Evolutionary conservation across 1,284 basidiomycete genomes (phyloP), one percentile per base, ranked within the genome.

Genomic region (Coriolopsis trogii): DNA sequence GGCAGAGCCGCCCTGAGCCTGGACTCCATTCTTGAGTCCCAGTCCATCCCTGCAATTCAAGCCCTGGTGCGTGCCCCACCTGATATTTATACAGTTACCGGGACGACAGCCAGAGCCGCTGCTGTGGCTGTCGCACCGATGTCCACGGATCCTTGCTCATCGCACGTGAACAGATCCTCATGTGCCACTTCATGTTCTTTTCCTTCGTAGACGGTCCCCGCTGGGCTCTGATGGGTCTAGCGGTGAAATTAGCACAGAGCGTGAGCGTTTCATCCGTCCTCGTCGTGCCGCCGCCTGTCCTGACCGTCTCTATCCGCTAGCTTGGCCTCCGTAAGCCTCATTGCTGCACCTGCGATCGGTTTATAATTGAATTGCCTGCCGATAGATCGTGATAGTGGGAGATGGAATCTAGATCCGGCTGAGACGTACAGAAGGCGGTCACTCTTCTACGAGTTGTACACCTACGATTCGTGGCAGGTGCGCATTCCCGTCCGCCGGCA

Each of bases 381-480:
- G n/a, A n/a, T n/a, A 75, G 86, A 89, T 69, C 80, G 86, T 43
- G 86, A 89, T 62, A 85, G 84, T 58, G 79, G 79, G 34, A 79
- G 79, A 64, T 89, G 85, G 85, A 81, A 84, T 45, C 68, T 85
- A 30, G 73, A 77, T 52, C 62, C 73, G 15, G 75, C 76, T 49
- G 85, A 89, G 66, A 81, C 84, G 0, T 76, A 80, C 52, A 77
- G 77, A 62, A 75, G 86, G 51, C 77, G 85, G 18, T 78, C 78
- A 55, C 69, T 87, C 15, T 77, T 86, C 56, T 85, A 84, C 70
- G 85, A 87, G 61, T 69, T 86, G 36, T 74, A 81, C 58, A 82
- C 80, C 7, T 86, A 86, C 58, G 85, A 87, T 63, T 82, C 81
- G 3, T 86, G 82, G 83, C 83, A 85, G 81, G 85, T 84, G 59